Conservation (phyloP, 495 filamentous ascomycete species). For the Aspergillus conjunctus region DNA sequence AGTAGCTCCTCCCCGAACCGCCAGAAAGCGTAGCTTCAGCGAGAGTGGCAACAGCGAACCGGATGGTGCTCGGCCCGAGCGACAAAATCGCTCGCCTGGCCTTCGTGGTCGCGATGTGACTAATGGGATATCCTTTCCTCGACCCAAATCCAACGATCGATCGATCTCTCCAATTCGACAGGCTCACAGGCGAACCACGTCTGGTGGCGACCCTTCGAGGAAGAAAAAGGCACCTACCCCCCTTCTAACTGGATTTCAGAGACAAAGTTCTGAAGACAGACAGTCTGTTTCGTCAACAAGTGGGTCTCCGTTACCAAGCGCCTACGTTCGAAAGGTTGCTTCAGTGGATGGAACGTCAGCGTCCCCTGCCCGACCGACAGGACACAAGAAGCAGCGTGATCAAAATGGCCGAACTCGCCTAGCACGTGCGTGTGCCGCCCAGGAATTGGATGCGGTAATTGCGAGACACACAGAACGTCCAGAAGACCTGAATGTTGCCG, state of each 20-base stretch:
- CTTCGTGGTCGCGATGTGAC: conserved; percentile 30
- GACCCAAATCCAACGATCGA: conserved; percentile 50
- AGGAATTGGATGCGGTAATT: conserved; percentile 71
- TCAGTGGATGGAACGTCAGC: conserved; percentile 57
- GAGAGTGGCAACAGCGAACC: conserved; percentile 43
- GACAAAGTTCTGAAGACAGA: conserved; percentile 62
- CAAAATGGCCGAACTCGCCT: conserved; percentile 82
- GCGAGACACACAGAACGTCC: conserved; percentile 71
- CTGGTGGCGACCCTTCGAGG: conserved; percentile 42
- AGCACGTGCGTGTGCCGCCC: conserved; percentile 78
- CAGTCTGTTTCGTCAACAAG: conserved; percentile 73
- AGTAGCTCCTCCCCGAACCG: conserved; percentile 23
- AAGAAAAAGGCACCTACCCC: conserved; percentile 55
- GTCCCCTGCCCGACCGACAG: conserved; percentile 66
- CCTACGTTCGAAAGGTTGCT: conserved; percentile 65
- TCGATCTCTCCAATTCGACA: conserved; percentile 63
- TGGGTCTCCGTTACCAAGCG: conserved; percentile 69
- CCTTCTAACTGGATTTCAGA: conserved; percentile 47
- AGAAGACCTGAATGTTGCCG: conserved; percentile 83
- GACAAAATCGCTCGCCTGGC: conserved; percentile 23
- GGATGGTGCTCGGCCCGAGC: conserved; percentile 31
- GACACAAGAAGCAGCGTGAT: conserved; percentile 80
- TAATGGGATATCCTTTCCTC: conserved; percentile 31
- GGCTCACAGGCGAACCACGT: conserved; percentile 63
- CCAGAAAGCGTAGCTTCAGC: conserved; percentile 48